These are phyloP conservation scores for Theobroma grandiflorum DNA, from an alignment of 441 rosid species.

Conservation along the genomic window DNA sequence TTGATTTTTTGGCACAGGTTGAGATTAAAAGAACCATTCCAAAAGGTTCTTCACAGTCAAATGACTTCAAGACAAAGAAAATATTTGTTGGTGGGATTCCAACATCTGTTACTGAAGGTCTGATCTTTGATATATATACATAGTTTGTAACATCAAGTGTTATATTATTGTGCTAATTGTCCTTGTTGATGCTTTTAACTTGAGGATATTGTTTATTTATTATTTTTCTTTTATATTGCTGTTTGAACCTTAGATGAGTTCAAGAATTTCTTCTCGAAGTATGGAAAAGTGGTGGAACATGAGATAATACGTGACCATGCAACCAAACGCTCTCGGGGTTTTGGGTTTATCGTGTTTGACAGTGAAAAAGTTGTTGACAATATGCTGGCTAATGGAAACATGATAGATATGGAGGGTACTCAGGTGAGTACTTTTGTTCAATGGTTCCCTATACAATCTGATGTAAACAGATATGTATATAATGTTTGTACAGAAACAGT, in stretches of 20 bases:
- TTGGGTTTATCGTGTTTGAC: conserved; percentile 90
- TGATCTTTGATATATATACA: neutral
- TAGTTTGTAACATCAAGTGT: neutral
- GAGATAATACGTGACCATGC: conserved; percentile 91
- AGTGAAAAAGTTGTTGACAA: conserved; percentile 86
- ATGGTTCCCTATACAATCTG: neutral
- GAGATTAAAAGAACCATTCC: conserved; percentile 95
- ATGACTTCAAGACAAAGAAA: conserved; percentile 88
- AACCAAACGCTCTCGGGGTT: conserved; percentile 85
- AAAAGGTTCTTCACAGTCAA: conserved; percentile 78
- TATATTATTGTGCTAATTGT: conserved; percentile 7
- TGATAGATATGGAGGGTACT: conserved; percentile 91
- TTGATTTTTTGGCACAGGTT: conserved; percentile 54
- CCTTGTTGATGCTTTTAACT: neutral
- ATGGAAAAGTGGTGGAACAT: conserved; percentile 76
- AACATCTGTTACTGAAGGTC: conserved; percentile 79
- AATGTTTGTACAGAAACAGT: neutral
- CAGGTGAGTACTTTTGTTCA: conserved; percentile 60
- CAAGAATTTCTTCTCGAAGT: conserved; percentile 72
- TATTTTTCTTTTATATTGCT: conserved; percentile 4
- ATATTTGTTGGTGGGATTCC: conserved; percentile 96
- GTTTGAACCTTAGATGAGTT: conserved; percentile 62
- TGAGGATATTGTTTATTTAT: neutral
- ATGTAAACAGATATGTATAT: neutral
- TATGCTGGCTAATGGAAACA: conserved; percentile 79